Evolutionary conservation across 164 flowering plant species (phyloP).

Genomic region (Echeveria elegans): DNA sequence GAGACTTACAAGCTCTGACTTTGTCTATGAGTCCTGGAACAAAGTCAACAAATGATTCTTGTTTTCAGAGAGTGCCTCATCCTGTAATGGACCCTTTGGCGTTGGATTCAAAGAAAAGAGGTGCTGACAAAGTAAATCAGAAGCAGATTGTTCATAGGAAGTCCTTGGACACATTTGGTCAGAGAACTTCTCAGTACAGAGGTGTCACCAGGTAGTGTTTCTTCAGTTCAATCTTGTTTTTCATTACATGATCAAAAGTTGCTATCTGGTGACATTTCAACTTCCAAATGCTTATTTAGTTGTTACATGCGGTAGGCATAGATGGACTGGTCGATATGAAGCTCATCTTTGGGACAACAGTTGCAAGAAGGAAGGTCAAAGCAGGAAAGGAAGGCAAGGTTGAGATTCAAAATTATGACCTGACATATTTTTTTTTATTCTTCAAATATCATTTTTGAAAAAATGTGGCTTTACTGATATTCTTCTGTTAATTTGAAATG

Average conservation of each 20-base stretch:
- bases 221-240: background rate
- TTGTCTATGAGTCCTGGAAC: constrained; percentile 73
- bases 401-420: background rate
- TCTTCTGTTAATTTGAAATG: background rate
- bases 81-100: constrained; percentile 20
- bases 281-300: background rate
- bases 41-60: constrained; percentile 49
- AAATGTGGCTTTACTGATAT: background rate
- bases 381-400: constrained; percentile 72
- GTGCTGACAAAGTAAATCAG: constrained; percentile 28
- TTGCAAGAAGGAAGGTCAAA: constrained; percentile 69
- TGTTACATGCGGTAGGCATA: constrained; percentile 31
- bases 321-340: constrained; percentile 75
- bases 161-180: constrained; percentile 71
- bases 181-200: constrained; percentile 71
- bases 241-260: background rate
- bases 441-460: background rate
- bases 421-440: too few relatives aligned
- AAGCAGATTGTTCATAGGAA: constrained; percentile 60
- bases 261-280: background rate
- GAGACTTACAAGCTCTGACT: constrained; percentile 46
- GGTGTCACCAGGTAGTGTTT: constrained; percentile 69
- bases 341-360: constrained; percentile 78
- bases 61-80: constrained; percentile 30
- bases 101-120: constrained; percentile 50